Conservation (phyloP, 495 filamentous ascomycete species). For the Penicillium alfredii region DNA sequence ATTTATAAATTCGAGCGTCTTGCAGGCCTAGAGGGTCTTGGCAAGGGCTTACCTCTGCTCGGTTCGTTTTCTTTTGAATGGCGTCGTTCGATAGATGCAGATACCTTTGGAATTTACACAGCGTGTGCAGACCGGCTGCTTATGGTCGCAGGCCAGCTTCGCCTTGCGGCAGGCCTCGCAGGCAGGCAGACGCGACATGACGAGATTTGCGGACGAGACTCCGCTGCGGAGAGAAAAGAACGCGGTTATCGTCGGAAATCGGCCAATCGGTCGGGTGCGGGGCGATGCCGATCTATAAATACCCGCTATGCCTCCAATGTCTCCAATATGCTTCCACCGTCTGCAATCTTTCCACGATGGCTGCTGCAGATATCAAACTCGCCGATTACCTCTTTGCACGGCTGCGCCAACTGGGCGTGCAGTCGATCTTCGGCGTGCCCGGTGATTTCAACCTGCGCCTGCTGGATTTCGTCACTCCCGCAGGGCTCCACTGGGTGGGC, state of each 20-base stretch:
- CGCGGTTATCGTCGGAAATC: background rate
- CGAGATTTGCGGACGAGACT: constrained; percentile 4
- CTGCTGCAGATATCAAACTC: constrained; percentile 25
- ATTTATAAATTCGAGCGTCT: too few relatives aligned
- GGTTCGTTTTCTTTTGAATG: constrained; percentile 30
- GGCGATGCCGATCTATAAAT: constrained; percentile 12
- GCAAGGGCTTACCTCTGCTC: constrained; percentile 18
- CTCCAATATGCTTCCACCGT: too few relatives aligned
- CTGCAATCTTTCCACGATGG: constrained; percentile 10
- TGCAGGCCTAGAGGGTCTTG: too few relatives aligned
- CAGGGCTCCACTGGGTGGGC: constrained; percentile 67
- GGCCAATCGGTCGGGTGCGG: constrained; percentile 18
- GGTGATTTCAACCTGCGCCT: constrained; percentile 71
- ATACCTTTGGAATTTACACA: constrained; percentile 23
- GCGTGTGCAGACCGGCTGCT: constrained; percentile 34
- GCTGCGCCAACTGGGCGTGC: constrained; percentile 61
- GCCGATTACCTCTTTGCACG: constrained; percentile 63
- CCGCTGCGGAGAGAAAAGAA: constrained; percentile 5
- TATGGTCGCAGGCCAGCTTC: constrained; percentile 39
- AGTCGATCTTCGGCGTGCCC: constrained; percentile 62
- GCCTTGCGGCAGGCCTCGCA: constrained; percentile 39
- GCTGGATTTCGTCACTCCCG: constrained; percentile 59
- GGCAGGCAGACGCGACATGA: constrained; percentile 26
- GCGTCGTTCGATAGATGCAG: constrained; percentile 36
- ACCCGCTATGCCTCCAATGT: background rate